A percentile compares a stretch with the other conserved stretches of the same genome.
Evolutionary conservation across 1,284 basidiomycete genomes (phyloP).

Genomic region (Trichosporon sp.): DNA sequence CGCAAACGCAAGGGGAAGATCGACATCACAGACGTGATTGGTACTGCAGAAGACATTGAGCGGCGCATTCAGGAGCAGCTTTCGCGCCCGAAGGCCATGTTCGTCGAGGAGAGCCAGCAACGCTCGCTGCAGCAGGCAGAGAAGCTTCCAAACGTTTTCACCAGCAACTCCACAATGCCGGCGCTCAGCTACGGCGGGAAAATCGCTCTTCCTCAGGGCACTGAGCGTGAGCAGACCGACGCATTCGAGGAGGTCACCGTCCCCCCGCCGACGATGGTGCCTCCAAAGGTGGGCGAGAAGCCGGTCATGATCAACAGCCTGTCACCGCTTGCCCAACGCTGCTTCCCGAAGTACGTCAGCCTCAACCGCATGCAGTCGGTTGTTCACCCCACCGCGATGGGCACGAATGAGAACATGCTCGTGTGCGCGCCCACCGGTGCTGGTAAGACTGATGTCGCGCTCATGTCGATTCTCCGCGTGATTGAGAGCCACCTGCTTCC

Average conservation of each 20-base stretch:
- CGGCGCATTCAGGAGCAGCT: constrained; percentile 42
- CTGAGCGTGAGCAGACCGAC: constrained; percentile 56
- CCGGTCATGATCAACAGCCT: constrained; percentile 70
- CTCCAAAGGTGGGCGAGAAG: constrained; percentile 68
- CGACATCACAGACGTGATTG: constrained; percentile 42
- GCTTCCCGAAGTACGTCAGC: constrained; percentile 83
- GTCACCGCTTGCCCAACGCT: constrained; percentile 73
- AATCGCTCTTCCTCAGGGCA: constrained; percentile 80
- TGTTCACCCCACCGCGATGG: constrained; percentile 88
- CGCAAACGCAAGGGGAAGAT: constrained; percentile 22
- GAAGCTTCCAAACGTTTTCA: constrained; percentile 83
- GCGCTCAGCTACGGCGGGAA: constrained; percentile 67
- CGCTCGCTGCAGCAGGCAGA: constrained; percentile 56
- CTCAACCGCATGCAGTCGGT: constrained; percentile 96
- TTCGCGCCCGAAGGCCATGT: constrained; percentile 36
- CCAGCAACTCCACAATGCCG: constrained; percentile 59
- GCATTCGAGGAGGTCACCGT: constrained; percentile 72
- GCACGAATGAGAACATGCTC: constrained; percentile 93
- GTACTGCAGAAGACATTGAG: constrained; percentile 30
- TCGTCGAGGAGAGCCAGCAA: constrained; percentile 41
- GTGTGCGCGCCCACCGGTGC: constrained; percentile 96
- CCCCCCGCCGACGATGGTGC: constrained; percentile 76
- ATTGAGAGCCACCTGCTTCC: constrained; percentile 63
- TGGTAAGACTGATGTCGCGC: constrained; percentile 99
- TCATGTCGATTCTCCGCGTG: constrained; percentile 87